Conservation (phyloP, 192 early-diverging fungal species). For the Coemansia sp. region DNA sequence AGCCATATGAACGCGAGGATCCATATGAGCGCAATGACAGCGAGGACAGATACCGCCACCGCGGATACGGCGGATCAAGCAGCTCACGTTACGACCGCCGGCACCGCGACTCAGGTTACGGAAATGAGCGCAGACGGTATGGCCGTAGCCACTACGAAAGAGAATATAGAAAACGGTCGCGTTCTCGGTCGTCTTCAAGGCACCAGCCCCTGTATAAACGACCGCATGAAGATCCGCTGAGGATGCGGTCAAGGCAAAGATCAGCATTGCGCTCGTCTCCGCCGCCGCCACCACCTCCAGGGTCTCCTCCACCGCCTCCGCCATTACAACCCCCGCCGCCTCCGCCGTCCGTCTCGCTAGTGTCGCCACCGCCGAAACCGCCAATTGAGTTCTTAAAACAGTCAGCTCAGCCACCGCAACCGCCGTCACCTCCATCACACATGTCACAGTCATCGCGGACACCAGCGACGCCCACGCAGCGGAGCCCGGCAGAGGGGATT, state of each 20-base stretch:
- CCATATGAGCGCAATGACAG: not conserved
- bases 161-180: slow-evolving; percentile 7
- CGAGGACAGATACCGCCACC: not conserved
- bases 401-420: not conserved
- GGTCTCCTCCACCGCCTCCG: slow-evolving; percentile 14
- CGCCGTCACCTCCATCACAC: slow-evolving; percentile 3
- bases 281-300: slow-evolving; percentile 22
- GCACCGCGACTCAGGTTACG: not conserved
- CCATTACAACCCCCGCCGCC: slow-evolving; percentile 9
- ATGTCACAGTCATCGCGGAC: slow-evolving; percentile 26
- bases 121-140: not conserved
- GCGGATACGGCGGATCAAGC: not conserved
- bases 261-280: slow-evolving; percentile 10
- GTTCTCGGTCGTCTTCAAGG: not conserved
- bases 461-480: slow-evolving; percentile 44
- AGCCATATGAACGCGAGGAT: not conserved
- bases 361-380: slow-evolving; percentile 10
- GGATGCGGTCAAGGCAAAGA: not conserved
- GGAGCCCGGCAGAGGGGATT: slow-evolving; percentile 47
- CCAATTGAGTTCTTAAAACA: slow-evolving; percentile 2
- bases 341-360: slow-evolving; percentile 4
- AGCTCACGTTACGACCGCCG: slow-evolving; percentile 1
- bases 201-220: slow-evolving; percentile 4
- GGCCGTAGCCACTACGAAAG: not conserved
- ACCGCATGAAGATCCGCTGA: slow-evolving; percentile 5